Base-by-base conservation (phyloP, 2,329 filamentous ascomycete species). In the Colletotrichum horii region DNA sequence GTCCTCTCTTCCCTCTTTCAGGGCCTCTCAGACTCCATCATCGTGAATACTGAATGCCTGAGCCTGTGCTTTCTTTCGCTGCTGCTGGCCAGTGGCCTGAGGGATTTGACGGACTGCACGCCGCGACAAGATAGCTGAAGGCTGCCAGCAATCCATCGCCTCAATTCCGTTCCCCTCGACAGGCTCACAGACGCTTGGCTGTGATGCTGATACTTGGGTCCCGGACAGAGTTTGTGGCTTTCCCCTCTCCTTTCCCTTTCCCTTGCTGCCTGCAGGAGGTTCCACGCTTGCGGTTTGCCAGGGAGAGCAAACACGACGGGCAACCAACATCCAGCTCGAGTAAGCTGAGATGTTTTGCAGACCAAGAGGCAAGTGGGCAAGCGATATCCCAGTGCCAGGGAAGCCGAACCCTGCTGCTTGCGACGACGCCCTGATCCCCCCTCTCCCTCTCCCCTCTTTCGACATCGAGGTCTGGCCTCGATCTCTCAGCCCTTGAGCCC, bases 381-480 rank as follows among this genome's bases (percentile, higher is more conserved):
- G 16, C 55, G 26, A 30, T 58, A 58, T 58, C 26, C 64, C 32
- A 30, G 28, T 12, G 22, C 43, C 58, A 22, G 36, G 8, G n/a
- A 34, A 43, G 28, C 60, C 16, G 26, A 56, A 66, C 36, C 52
- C 64, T 30, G 64, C 62, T 22, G 22, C 32, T 36, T 48, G 34
- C n/a, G 28, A 30, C 30, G 30, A 24, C 52, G 32, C 22, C 56
- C 36, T 48, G 8, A 32, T 15, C 22, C 65, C 26, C 15, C 48
- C 48, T 43, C 24, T 60, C 30, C 19, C 43, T 43, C 24, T 60
- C 30, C 19, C 43, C 43, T 32, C 15, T 36, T 36, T n/a, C 34
- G 19, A 78, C 70, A 75, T 80, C 71, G 77, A 80, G 64, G 72
- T 73, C 38, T 61, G 61, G 61, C 61, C 34, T 36, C 16, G 43